Evolutionary conservation across 2,329 filamentous ascomycete species (phyloP).

Genomic region (Dactylella cylindrospora): DNA sequence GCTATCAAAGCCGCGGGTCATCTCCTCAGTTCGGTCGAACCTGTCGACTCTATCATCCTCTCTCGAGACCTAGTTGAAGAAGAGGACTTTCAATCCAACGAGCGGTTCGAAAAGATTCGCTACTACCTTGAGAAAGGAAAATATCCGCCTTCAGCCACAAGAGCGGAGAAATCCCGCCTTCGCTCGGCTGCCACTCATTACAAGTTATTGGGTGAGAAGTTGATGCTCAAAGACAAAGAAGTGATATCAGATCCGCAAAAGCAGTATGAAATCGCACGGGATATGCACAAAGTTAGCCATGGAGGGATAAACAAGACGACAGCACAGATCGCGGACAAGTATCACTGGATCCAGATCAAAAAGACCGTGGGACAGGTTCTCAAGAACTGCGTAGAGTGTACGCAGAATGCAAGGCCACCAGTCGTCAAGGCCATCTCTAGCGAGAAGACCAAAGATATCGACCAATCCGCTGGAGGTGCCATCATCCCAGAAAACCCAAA

Average conservation of each 20-base stretch:
- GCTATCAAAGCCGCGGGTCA: conserved; percentile 62
- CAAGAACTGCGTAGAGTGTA: conserved; percentile 85
- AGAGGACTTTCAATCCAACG: conserved; percentile 70
- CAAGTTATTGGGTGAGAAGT: conserved; percentile 74
- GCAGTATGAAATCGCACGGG: conserved; percentile 85
- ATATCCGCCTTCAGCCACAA: conserved; percentile 89
- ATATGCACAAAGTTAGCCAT: conserved; percentile 73
- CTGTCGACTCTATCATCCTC: conserved; percentile 63
- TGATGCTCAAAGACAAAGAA: conserved; percentile 98
- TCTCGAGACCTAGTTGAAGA: conserved; percentile 59
- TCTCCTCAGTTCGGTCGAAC: conserved; percentile 57
- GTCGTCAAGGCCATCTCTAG: conserved; percentile 42
- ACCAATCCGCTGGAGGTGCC: not conserved
- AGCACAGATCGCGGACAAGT: conserved; percentile 86
- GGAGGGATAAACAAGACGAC: conserved; percentile 98
- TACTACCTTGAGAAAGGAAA: conserved; percentile 94
- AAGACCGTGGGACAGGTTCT: conserved; percentile 95
- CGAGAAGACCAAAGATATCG: conserved; percentile 17
- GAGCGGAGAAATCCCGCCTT: conserved; percentile 91
- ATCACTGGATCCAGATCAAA: conserved; percentile 97
- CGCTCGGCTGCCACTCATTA: conserved; percentile 94
- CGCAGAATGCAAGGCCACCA: conserved; percentile 69
- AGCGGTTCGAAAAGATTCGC: conserved; percentile 97
- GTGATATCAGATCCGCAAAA: conserved; percentile 85
- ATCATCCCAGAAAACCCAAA: not conserved